phyloP scores from a whole-genome alignment of 768 basidiomycete genomes.

The Russula emetica region DNA sequence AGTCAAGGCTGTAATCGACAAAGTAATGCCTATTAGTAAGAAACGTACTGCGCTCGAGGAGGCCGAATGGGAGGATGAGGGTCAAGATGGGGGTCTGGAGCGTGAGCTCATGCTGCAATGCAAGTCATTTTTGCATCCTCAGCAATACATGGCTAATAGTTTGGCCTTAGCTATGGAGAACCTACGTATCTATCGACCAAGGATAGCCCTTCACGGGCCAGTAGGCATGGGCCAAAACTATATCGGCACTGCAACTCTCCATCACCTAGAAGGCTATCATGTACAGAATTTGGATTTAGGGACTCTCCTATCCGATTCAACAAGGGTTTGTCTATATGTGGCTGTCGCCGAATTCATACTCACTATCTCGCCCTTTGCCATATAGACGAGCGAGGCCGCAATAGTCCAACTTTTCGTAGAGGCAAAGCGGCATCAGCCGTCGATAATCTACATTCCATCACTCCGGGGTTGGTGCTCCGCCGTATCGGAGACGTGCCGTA shows the following conservation, averaged over 20 bases:
- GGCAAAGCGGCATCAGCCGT: constrained; percentile 95
- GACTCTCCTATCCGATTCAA: constrained; percentile 80
- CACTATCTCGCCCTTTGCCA: constrained; percentile 1
- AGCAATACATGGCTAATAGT: constrained; percentile 9
- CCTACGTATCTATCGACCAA: constrained; percentile 82
- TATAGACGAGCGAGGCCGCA: constrained; percentile 82
- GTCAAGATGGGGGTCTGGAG: constrained; percentile 79
- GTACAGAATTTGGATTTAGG: constrained; percentile 92
- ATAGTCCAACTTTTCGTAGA: constrained; percentile 95
- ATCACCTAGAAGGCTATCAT: constrained; percentile 94
- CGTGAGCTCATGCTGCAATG: constrained; percentile 86
- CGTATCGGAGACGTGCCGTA: constrained; percentile 76
- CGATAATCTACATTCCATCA: constrained; percentile 91
- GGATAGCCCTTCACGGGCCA: constrained; percentile 76
- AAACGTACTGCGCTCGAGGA: constrained; percentile 85
- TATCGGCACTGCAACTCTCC: constrained; percentile 84
- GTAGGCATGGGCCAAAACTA: constrained; percentile 88
- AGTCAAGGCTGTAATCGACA: constrained; percentile 66
- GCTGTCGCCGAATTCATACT: constrained; percentile 7
- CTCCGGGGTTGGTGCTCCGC: constrained; percentile 81
- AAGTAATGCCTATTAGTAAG: constrained; percentile 77
- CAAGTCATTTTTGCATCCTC: constrained; percentile 37
- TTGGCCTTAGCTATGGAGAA: constrained; percentile 76
- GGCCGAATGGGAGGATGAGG: constrained; percentile 86
- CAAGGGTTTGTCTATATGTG: constrained; percentile 55